Percentiles rank a stretch among this genome's conserved stretches.
phyloP scores from a whole-genome alignment of 768 basidiomycete genomes.

The Pisolithus marmoratus region DNA sequence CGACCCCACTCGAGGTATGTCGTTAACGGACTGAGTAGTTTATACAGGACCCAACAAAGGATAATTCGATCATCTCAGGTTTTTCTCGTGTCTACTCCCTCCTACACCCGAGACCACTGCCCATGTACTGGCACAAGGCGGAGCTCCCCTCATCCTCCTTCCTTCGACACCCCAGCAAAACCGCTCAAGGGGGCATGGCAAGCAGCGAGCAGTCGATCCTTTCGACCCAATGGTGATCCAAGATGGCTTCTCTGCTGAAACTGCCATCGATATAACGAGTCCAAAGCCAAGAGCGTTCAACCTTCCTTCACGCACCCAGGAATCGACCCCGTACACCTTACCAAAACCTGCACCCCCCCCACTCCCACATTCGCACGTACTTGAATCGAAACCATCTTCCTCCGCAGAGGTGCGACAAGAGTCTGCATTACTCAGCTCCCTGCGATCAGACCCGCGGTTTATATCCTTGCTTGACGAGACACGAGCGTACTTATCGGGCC shows the following conservation, averaged over 20 bases:
- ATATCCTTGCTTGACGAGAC: slow-evolving; percentile 65
- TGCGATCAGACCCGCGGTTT: slow-evolving; percentile 38
- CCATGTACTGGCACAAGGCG: slow-evolving; percentile 65
- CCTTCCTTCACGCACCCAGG: background rate
- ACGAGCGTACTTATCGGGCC: slow-evolving; percentile 49
- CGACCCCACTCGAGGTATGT: slow-evolving; percentile 11
- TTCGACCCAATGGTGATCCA: background rate
- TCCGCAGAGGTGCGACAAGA: background rate
- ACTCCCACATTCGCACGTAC: slow-evolving; percentile 14
- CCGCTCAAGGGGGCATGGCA: background rate
- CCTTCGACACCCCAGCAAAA: background rate
- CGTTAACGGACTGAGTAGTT: background rate
- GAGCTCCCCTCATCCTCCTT: slow-evolving; percentile 24
- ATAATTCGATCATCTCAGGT: slow-evolving; percentile 24
- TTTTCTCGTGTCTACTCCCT: slow-evolving; percentile 69
- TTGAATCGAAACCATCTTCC: background rate
- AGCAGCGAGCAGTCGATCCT: background rate
- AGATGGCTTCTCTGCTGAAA: slow-evolving; percentile 7
- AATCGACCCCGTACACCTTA: slow-evolving; percentile 18
- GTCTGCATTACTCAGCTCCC: background rate
- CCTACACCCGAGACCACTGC: slow-evolving; percentile 66
- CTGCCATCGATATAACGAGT: slow-evolving; percentile 15
- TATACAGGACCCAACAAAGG: no score
- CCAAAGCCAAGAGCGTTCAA: slow-evolving; percentile 1
- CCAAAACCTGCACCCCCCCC: slow-evolving; percentile 18